A percentile compares a stretch with the other conserved stretches of the same genome.
Evolutionary conservation across 2,329 filamentous ascomycete genomes (phyloP).

Genomic region (Daldinia sp.): DNA sequence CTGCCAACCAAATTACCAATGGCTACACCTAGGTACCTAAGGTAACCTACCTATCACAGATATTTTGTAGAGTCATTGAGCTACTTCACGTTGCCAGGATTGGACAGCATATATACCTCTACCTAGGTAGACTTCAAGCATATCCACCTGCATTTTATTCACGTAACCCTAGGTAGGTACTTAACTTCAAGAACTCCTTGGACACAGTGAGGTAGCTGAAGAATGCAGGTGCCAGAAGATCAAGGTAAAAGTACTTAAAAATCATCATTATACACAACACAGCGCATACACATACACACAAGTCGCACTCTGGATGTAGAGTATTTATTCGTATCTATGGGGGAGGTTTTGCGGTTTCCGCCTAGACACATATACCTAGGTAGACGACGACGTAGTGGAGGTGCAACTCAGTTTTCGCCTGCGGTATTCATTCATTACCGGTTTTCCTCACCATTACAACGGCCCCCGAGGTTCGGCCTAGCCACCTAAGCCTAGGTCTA

Average conservation of each 20-base stretch:
- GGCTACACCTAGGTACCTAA: too few species aligned
- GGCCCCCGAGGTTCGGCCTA: not conserved
- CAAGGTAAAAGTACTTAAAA: not conserved
- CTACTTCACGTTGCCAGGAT: too few species aligned
- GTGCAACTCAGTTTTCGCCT: not conserved
- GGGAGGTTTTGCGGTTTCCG: not conserved
- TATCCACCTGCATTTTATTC: not conserved
- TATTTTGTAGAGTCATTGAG: too few species aligned
- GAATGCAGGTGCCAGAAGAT: too few species aligned
- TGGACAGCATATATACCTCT: not conserved
- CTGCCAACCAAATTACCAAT: too few species aligned
- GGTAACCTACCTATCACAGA: too few species aligned
- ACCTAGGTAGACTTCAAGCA: not conserved
- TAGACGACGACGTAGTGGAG: not conserved
- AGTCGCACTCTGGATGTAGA: not conserved
- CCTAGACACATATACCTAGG: constrained; percentile 2
- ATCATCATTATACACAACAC: not conserved
- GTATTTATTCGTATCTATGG: constrained; percentile 10
- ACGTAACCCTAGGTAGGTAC: not conserved
- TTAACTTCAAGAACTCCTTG: not conserved
- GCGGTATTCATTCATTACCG: not conserved
- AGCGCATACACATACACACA: not conserved
- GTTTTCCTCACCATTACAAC: not conserved
- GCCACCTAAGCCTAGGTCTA: constrained; percentile 1
- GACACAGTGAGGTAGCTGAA: too few species aligned